phyloP scores from a whole-genome alignment of 768 basidiomycete species.

The Mycena crocata region DNA sequence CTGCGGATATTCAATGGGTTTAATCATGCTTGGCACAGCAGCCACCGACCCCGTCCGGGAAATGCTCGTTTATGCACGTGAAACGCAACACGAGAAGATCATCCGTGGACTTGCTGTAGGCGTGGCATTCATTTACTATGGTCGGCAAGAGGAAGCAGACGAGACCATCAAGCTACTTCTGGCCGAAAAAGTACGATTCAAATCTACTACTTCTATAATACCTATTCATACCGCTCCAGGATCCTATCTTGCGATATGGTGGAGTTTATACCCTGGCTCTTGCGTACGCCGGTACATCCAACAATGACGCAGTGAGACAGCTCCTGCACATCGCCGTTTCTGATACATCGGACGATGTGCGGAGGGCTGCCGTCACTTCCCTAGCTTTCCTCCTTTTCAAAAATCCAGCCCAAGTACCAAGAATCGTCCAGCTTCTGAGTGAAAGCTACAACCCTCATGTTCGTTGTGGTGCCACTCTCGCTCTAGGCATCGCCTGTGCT shows the following conservation, averaged over 20 bases:
- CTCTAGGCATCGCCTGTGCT: constrained; percentile 96
- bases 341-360: constrained; percentile 97
- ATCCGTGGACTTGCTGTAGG: constrained; percentile 96
- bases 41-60: constrained; percentile 84
- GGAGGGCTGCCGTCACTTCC: constrained; percentile 95
- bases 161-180: constrained; percentile 81
- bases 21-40: constrained; percentile 97
- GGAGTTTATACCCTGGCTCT: constrained; percentile 97
- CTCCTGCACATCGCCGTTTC: constrained; percentile 97
- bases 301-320: constrained; percentile 92
- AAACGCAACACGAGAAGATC: constrained; percentile 99
- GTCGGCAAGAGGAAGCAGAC: constrained; percentile 92
- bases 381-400: constrained; percentile 98
- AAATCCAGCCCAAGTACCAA: constrained; percentile 94
- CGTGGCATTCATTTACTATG: constrained; percentile 92
- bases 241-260: constrained; percentile 96
- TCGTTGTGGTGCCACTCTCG: constrained; percentile 95
- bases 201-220: neutral
- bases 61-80: constrained; percentile 95
- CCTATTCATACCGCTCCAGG: constrained; percentile 59
- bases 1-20: constrained; percentile 96
- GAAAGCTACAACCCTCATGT: constrained; percentile 99
- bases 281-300: constrained; percentile 95
- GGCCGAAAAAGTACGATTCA: constrained; percentile 79
- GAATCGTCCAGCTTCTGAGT: constrained; percentile 95